Evolutionary conservation across 345 rosid genomes (phyloP).

Genomic region (Populus tremula): DNA sequence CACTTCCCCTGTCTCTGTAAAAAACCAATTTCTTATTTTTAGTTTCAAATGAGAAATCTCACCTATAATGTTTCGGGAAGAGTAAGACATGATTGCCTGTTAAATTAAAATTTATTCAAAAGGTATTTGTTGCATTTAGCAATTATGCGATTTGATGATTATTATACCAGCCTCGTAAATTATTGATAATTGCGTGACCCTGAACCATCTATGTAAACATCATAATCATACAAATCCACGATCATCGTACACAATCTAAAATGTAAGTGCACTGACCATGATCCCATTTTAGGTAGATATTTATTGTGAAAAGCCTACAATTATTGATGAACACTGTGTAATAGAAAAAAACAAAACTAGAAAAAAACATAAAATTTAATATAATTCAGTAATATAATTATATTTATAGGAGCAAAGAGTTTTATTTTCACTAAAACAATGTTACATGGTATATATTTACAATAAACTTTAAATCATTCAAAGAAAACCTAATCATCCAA

Average conservation of each 20-base stretch:
- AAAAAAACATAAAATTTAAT: too few relatives aligned
- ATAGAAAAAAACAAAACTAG: too few relatives aligned
- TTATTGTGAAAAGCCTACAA: too few relatives aligned
- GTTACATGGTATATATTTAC: too few relatives aligned
- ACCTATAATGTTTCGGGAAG: not conserved
- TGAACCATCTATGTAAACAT: not conserved
- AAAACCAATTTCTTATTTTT: too few relatives aligned
- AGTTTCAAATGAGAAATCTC: not conserved
- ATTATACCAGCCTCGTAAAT: not conserved
- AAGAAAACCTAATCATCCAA: too few relatives aligned
- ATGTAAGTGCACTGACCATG: not conserved
- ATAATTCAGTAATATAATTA: too few relatives aligned
- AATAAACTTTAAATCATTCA: too few relatives aligned
- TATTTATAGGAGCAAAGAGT: too few relatives aligned
- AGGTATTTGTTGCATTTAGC: not conserved
- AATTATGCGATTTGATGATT: not conserved
- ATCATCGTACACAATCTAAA: not conserved
- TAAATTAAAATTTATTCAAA: not conserved
- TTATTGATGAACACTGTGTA: too few relatives aligned
- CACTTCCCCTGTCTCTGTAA: too few relatives aligned
- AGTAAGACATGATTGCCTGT: not conserved
- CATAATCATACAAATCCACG: not conserved
- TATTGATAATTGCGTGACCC: not conserved
- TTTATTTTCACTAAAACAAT: too few relatives aligned
- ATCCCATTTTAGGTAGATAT: not conserved